Percentiles rank a stretch among this genome's conserved stretches.
These are phyloP conservation scores for Penicillium canescens DNA, from an alignment of 495 filamentous ascomycete species.

Conservation along the genomic window DNA sequence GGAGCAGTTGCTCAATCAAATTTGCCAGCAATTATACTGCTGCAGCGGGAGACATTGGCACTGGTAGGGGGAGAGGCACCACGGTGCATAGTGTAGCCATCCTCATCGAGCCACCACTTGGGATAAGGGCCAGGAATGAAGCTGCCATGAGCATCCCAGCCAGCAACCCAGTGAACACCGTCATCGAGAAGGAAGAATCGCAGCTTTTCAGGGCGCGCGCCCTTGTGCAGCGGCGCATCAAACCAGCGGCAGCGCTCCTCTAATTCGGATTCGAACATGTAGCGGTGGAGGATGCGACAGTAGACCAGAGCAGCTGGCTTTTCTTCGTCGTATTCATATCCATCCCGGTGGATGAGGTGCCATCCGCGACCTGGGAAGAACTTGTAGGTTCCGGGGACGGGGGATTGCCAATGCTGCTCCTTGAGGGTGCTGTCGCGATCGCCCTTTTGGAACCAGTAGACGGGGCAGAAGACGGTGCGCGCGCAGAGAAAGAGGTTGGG, in stretches of 20 bases:
- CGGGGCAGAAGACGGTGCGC: conserved; percentile 40
- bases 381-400: conserved; percentile 46
- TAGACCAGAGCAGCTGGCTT: conserved; percentile 42
- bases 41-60: conserved; percentile 42
- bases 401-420: conserved; percentile 48
- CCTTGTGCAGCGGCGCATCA: conserved; percentile 35
- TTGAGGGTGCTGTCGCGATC: conserved; percentile 37
- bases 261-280: conserved; percentile 46
- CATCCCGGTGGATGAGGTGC: conserved; percentile 44
- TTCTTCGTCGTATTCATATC: conserved; percentile 38
- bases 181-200: conserved; percentile 48
- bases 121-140: conserved; percentile 49
- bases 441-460: conserved; percentile 47
- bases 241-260: conserved; percentile 45
- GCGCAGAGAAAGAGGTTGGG: conserved; percentile 50
- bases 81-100: conserved; percentile 41
- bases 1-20: conserved; percentile 19
- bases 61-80: conserved; percentile 38
- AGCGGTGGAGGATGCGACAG: conserved; percentile 48
- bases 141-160: conserved; percentile 43
- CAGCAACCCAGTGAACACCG: conserved; percentile 43
- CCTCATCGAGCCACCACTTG: conserved; percentile 43
- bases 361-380: conserved; percentile 45
- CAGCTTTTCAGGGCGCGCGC: conserved; percentile 35
- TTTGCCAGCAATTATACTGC: conserved; percentile 39